A percentile compares a stretch with the other conserved stretches of the same genome.
These are phyloP conservation scores for Aspergillus sp. DNA, from an alignment of 2,329 filamentous ascomycete genomes.

Conservation along the genomic window DNA sequence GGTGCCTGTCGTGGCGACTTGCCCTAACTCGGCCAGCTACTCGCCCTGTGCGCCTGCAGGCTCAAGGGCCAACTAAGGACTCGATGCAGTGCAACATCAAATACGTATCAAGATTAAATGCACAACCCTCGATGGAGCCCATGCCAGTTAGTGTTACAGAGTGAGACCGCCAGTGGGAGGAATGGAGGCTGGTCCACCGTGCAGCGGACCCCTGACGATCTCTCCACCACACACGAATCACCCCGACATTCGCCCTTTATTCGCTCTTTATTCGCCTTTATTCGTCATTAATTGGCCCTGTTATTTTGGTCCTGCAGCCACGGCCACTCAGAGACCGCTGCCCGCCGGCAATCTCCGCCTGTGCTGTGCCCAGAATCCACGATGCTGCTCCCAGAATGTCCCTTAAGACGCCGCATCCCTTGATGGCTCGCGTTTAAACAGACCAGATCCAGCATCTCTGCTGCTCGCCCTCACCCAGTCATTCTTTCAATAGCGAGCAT, in stretches of 20 bases:
- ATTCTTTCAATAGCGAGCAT: constrained; percentile 13
- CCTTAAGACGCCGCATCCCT: background rate
- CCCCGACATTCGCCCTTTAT: background rate
- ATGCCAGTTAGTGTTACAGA: too few relatives aligned
- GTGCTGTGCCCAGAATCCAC: constrained; percentile 46
- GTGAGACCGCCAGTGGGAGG: too few relatives aligned
- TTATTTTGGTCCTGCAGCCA: background rate
- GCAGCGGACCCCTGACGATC: constrained; percentile 41
- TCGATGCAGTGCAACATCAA: too few relatives aligned
- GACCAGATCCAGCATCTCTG: too few relatives aligned
- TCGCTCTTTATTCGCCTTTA: background rate
- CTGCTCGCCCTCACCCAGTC: background rate
- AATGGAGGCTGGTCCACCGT: too few relatives aligned
- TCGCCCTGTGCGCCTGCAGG: too few relatives aligned
- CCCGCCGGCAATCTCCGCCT: constrained; percentile 50
- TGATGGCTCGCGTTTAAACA: background rate
- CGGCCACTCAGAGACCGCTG: background rate
- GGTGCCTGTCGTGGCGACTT: too few relatives aligned
- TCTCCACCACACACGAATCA: constrained; percentile 19
- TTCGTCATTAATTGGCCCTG: background rate
- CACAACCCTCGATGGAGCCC: too few relatives aligned
- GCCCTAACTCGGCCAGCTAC: too few relatives aligned
- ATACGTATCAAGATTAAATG: too few relatives aligned
- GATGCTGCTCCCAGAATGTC: background rate
- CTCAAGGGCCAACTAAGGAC: too few relatives aligned